Evolutionary conservation across 257 asterid genomes (phyloP).

Genomic region (Solanum paucissectum): DNA sequence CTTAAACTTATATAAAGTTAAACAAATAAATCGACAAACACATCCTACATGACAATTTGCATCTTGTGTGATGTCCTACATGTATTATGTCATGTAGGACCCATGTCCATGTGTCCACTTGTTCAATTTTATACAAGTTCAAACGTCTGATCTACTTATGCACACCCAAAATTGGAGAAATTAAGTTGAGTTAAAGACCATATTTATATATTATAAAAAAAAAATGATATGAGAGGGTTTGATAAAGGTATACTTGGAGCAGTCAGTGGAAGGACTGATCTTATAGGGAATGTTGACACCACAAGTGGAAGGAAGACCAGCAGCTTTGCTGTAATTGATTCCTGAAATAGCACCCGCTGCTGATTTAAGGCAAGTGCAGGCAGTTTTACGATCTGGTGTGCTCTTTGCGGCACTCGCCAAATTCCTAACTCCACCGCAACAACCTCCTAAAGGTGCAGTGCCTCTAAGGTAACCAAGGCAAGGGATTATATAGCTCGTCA

Average conservation of each 20-base stretch:
- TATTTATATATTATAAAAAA: too few species aligned
- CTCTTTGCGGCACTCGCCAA: slow-evolving; percentile 21
- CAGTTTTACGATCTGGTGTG: slow-evolving; percentile 22
- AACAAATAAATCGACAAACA: neutral
- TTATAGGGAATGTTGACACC: slow-evolving; percentile 40
- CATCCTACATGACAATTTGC: neutral
- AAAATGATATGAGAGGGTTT: neutral
- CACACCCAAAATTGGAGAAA: neutral
- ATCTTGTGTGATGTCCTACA: neutral
- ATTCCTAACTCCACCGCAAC: slow-evolving; percentile 31
- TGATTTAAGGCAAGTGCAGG: slow-evolving; percentile 29
- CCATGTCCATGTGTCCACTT: neutral
- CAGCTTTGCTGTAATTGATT: slow-evolving; percentile 20
- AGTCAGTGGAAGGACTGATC: slow-evolving; percentile 46
- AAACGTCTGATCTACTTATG: neutral
- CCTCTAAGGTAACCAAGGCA: slow-evolving; percentile 30
- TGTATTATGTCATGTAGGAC: neutral
- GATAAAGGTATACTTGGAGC: slow-evolving; percentile 29
- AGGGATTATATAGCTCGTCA: neutral
- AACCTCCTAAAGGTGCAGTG: slow-evolving; percentile 11
- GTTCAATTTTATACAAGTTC: neutral
- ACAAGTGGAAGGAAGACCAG: slow-evolving; percentile 39
- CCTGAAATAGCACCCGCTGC: neutral
- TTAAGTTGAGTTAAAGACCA: too few species aligned
- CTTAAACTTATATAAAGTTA: too few species aligned